These are phyloP conservation scores for Cylindricascospora bacillispora DNA, from an alignment of 1,139 yeast species.

Conservation along the genomic window DNA sequence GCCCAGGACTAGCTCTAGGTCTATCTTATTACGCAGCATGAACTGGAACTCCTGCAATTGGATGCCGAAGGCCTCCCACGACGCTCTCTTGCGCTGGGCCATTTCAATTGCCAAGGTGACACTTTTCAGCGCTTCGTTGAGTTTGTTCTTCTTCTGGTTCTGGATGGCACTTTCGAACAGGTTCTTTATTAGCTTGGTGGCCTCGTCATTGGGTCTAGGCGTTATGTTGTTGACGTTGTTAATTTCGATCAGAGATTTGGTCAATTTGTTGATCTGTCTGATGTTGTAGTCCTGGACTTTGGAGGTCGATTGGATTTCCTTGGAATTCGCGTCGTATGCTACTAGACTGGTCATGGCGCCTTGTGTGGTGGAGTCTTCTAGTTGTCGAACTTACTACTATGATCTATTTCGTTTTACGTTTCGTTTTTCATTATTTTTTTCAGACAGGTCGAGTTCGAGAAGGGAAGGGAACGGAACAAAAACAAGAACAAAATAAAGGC, in stretches of 20 bases:
- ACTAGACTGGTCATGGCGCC: too few relatives aligned
- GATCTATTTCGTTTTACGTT: too few relatives aligned
- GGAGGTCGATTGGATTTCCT: too few relatives aligned
- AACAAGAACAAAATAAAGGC: too few relatives aligned
- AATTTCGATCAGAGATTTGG: slow-evolving; percentile 44
- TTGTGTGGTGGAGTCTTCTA: too few relatives aligned
- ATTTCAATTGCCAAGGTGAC: slow-evolving; percentile 70
- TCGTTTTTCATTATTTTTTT: too few relatives aligned
- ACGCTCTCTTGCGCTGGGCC: slow-evolving; percentile 59
- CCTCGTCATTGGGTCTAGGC: slow-evolving; percentile 49
- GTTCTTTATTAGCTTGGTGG: slow-evolving; percentile 57
- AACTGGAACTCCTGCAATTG: slow-evolving; percentile 66
- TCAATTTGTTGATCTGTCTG: slow-evolving; percentile 50
- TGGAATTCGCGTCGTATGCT: too few relatives aligned
- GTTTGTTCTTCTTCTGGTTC: slow-evolving; percentile 48
- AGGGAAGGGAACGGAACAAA: too few relatives aligned
- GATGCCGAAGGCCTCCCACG: slow-evolving; percentile 75
- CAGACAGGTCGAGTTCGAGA: too few relatives aligned
- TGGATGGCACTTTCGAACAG: slow-evolving; percentile 62
- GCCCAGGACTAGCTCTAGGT: slow-evolving; percentile 56
- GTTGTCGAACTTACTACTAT: too few relatives aligned
- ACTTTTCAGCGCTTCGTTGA: slow-evolving; percentile 60
- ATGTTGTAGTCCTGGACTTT: too few relatives aligned
- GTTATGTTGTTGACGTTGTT: slow-evolving; percentile 41
- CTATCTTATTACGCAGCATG: slow-evolving; percentile 71